phyloP scores from a whole-genome alignment of 768 basidiomycete species.

The Lentinus brumalis region DNA sequence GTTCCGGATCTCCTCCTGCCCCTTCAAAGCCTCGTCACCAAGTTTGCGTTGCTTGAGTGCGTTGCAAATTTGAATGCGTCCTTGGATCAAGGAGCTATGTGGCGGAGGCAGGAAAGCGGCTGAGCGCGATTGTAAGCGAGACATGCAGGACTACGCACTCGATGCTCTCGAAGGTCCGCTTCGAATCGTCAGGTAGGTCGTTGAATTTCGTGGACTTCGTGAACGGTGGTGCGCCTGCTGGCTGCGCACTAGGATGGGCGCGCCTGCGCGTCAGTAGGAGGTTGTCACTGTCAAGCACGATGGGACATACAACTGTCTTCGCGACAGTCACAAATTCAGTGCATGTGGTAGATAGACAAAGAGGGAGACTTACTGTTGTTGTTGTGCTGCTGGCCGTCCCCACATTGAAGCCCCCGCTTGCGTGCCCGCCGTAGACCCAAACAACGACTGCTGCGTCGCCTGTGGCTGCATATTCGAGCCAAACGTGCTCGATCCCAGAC shows the following conservation, averaged over 20 bases:
- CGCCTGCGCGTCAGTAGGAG: background rate
- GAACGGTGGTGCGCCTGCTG: constrained; percentile 41
- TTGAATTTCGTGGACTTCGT: constrained; percentile 75
- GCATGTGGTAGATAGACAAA: background rate
- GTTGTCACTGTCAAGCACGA: background rate
- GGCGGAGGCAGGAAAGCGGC: background rate
- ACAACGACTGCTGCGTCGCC: constrained; percentile 12
- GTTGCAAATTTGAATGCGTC: constrained; percentile 77
- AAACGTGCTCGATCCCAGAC: constrained; percentile 21
- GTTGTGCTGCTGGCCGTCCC: constrained; percentile 21
- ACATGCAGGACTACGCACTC: constrained; percentile 51
- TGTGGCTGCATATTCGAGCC: constrained; percentile 16
- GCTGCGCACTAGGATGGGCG: constrained; percentile 14
- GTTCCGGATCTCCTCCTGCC: constrained; percentile 65
- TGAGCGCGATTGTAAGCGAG: background rate
- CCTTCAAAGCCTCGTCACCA: constrained; percentile 73
- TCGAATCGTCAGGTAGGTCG: constrained; percentile 72
- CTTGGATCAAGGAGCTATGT: constrained; percentile 39
- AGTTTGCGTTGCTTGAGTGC: constrained; percentile 76
- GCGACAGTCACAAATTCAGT: background rate
- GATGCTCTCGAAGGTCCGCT: constrained; percentile 63
- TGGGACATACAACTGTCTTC: background rate
- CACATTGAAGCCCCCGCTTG: constrained; percentile 14
- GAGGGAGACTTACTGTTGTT: constrained; percentile 24
- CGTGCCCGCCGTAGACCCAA: constrained; percentile 8